Percentiles rank a stretch among this genome's conserved stretches.
phyloP scores from a whole-genome alignment of 2,329 filamentous ascomycete species.

The Trichoderma sp. region DNA sequence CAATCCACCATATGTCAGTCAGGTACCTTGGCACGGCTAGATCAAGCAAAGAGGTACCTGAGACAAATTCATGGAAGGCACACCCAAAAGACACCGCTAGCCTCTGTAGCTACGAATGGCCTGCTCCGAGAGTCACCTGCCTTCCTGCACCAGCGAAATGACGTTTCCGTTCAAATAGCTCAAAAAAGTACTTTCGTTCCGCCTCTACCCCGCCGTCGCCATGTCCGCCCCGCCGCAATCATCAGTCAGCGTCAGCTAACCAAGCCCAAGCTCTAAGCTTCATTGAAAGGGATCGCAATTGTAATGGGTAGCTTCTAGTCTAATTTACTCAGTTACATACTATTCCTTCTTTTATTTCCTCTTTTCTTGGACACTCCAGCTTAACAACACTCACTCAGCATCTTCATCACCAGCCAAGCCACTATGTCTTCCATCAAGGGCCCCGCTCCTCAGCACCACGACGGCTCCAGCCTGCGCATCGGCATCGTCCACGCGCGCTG shows the following conservation, averaged over 20 bases:
- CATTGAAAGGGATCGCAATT: neutral
- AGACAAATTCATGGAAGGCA: neutral
- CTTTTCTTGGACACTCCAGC: neutral
- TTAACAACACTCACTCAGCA: neutral
- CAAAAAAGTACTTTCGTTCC: neutral
- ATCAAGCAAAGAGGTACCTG: neutral
- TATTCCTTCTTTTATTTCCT: neutral
- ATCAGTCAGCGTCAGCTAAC: conserved; percentile 8
- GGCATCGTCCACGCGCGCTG: conserved; percentile 95
- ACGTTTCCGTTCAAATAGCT: conserved; percentile 14
- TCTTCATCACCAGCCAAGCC: neutral
- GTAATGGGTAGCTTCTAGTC: neutral
- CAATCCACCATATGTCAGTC: neutral
- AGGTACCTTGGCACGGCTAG: neutral
- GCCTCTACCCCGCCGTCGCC: conserved; percentile 9
- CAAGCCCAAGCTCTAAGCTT: neutral
- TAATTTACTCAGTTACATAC: neutral
- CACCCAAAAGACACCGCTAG: no score
- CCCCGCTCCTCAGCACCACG: conserved; percentile 58
- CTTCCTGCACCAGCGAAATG: conserved; percentile 17
- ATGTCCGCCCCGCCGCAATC: conserved; percentile 12
- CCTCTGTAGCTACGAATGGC: no score
- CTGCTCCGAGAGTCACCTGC: conserved; percentile 14
- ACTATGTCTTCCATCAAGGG: conserved; percentile 51
- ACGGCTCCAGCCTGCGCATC: conserved; percentile 77